Evolutionary conservation across 176 grass and related monocot species (phyloP), one percentile per base, ranked within the genome.

Genomic region (Musa schizocarpa): DNA sequence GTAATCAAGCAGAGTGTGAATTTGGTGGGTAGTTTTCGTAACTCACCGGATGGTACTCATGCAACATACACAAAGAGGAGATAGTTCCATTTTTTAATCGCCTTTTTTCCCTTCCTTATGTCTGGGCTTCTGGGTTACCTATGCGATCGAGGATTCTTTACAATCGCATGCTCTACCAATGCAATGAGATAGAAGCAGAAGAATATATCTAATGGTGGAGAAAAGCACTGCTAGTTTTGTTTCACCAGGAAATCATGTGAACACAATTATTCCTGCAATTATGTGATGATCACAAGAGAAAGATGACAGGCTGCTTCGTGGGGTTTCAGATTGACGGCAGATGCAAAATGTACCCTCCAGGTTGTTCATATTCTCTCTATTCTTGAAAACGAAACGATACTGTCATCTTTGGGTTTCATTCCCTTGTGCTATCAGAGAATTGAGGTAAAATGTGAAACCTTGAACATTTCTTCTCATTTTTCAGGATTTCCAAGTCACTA

Each of bases 1-100:
- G 49, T 48, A 27, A 1, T 66, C 14, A 21, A 13, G 63, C 23
- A 65, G 54, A 61, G 51, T 27, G 70, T 78, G 43, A 49, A 64
- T 59, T 86, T 75, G 53, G 72, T 74, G 70, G 77, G 77, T n/a
- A 54, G 58, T 85, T 81, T 81, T 63, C 54, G 25, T 61, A 54
- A 13, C 21, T 69, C 24, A 63, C 13, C 50, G 27, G 71, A 71
- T 73, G 43, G 25, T 50, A 59, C 54, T 50, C 75, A 57, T 73
- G 57, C 9, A 2, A 10, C 25, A 56, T 13, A 29, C 34, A 17
- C 10, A 27, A 27, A 52, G 69, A 73, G 1, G 11, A n/a, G 69
- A 26, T 43, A 73, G 58, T 27, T 58, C 59, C 61, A 53, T 65
- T 77, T 24, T 72, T 80, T 16, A 54, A 29, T 43, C 24, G 20